Evolutionary conservation across 2,329 filamentous ascomycete species (phyloP), one percentile per base, ranked within the genome.

Genomic region (Boeremia exigua): DNA sequence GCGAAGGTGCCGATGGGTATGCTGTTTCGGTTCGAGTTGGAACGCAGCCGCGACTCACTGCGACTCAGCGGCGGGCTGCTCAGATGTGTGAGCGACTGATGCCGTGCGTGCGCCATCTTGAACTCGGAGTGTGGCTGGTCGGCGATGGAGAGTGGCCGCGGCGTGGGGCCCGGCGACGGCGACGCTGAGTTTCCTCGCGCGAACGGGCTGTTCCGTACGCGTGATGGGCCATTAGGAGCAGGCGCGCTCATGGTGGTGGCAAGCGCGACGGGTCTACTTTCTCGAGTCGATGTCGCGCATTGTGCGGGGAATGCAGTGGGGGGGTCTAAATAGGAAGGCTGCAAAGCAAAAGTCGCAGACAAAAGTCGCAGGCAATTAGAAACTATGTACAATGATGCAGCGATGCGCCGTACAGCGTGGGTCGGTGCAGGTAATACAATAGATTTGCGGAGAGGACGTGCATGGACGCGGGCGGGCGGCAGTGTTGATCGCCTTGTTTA

Each of bases 1-100:
- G 95, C 94, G 79, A 99, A 99, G 1, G 95, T 99, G 62, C 86
- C 89, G 0, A 89, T 91, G 6, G 86, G 82, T 2, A 84, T 84
- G 66, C 81, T 84, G 56, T 84, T 87, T 61, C 84, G 79, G 32
- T 85, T 84, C 5, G 92, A 95, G 62, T 88, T 85, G 43, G 85
- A 82, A 29, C 84, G 79, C 44, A 70, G 46, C 9, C 74, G 72
- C 23, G 72, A 77, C 47, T 75, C 72, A 59, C 62, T 75, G 39
- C 74, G 71, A 29, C 66, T 71, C 11, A 74, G 49, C 7, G 62
- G 50, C 7, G 68, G 66, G 45, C 65, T 65, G 48, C 69, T 73
- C 81, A 86, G 70, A 74, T 87, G 75, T 48, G 77, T 75, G 45
- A 80, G 70, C 1, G 92, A 94, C 43, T 90, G 87, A 56, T 89